Evolutionary conservation across 2,329 filamentous ascomycete species (phyloP).

Genomic region (Herpotrichia juniperi): DNA sequence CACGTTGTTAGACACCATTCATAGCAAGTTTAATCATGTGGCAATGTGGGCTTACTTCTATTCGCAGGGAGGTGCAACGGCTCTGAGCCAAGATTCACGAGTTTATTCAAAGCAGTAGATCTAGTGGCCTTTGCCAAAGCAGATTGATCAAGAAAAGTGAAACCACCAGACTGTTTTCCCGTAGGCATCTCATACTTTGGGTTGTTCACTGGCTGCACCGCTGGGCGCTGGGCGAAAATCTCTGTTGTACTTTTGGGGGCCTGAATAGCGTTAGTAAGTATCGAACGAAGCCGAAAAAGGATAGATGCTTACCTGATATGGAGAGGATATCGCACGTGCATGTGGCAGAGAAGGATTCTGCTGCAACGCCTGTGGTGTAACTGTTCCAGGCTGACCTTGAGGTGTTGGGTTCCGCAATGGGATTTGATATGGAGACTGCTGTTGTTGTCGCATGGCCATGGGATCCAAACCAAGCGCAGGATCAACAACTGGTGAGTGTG

Average conservation of each 20-base stretch:
- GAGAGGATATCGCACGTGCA: constrained; percentile 13
- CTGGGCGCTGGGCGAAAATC: constrained; percentile 27
- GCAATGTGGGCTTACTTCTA: constrained; percentile 45
- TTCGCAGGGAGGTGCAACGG: constrained; percentile 51
- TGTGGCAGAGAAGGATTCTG: constrained; percentile 8
- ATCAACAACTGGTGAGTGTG: constrained; percentile 19
- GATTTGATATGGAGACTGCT: constrained; percentile 5
- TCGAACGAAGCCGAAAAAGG: neutral
- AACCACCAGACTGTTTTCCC: constrained; percentile 45
- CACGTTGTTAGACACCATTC: constrained; percentile 24
- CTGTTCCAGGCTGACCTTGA: constrained; percentile 3
- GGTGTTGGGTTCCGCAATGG: constrained; percentile 1
- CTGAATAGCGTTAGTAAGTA: constrained; percentile 25
- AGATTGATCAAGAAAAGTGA: constrained; percentile 50
- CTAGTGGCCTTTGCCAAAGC: constrained; percentile 51
- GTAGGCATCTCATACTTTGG: constrained; percentile 42
- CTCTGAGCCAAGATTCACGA: constrained; percentile 51
- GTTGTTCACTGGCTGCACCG: constrained; percentile 29
- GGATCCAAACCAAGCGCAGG: constrained; percentile 30
- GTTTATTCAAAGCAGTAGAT: constrained; percentile 51
- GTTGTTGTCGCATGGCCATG: constrained; percentile 12
- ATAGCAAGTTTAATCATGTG: neutral
- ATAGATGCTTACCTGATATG: constrained; percentile 36
- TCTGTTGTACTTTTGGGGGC: constrained; percentile 34
- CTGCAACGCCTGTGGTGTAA: constrained; percentile 12